Evolutionary conservation across 495 filamentous ascomycete species (phyloP).

Genomic region (Pyrenula aspistea): DNA sequence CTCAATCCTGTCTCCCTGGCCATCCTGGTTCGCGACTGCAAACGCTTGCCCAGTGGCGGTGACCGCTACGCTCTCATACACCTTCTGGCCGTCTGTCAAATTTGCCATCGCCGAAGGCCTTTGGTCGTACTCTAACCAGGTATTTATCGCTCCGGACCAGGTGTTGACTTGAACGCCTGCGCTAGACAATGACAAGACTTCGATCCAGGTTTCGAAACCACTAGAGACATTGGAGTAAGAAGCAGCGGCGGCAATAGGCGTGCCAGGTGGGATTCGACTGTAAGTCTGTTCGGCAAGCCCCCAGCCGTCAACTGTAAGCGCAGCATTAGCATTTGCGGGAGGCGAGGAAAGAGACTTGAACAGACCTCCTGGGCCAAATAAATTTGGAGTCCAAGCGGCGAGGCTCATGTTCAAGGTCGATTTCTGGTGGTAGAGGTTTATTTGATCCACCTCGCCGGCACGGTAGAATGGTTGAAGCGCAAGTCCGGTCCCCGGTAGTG

Average conservation of each 20-base stretch:
- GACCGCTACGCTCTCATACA: constrained; percentile 7
- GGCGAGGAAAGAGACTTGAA: background rate
- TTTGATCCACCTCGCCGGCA: constrained; percentile 2
- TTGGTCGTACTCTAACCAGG: constrained; percentile 7
- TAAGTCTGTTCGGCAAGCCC: constrained; percentile 5
- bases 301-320: constrained; percentile 6
- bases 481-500: constrained; percentile 9
- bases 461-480: constrained; percentile 10
- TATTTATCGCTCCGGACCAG: constrained; percentile 7
- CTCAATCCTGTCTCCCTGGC: constrained; percentile 7
- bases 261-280: constrained; percentile 3
- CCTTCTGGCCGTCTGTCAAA: constrained; percentile 4
- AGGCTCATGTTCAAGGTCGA: constrained; percentile 6
- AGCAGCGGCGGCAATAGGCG: constrained; percentile 9
- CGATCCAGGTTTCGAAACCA: constrained; percentile 10
- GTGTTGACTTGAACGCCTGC: constrained; percentile 10
- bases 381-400: constrained; percentile 4
- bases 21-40: constrained; percentile 7
- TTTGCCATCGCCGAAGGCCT: constrained; percentile 11
- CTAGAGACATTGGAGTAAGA: constrained; percentile 7
- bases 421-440: constrained; percentile 13
- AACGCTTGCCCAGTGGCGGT: constrained; percentile 11
- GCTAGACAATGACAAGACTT: constrained; percentile 7
- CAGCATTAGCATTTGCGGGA: constrained; percentile 1
- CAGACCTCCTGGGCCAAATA: constrained; percentile 1